Evolutionary conservation across 2,329 filamentous ascomycete species (phyloP).

Genomic region (Bipolaris bicolor): DNA sequence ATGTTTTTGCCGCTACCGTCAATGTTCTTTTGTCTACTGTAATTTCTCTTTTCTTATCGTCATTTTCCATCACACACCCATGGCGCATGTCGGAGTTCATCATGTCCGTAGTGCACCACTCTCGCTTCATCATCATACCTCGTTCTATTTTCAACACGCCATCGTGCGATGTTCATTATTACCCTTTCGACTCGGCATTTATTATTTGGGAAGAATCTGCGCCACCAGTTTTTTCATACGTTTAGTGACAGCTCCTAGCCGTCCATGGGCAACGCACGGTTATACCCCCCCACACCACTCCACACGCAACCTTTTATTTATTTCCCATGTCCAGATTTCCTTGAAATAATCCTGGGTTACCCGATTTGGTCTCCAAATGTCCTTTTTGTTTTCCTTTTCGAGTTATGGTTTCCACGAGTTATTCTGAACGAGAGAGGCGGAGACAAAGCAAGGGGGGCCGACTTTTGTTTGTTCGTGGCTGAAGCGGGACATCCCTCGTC

Average conservation of each 20-base stretch:
- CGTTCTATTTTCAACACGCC: slow-evolving; percentile 20
- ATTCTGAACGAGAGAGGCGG: background rate
- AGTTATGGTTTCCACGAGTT: background rate
- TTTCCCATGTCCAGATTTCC: slow-evolving; percentile 14
- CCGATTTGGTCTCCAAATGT: background rate
- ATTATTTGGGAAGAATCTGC: slow-evolving; percentile 4
- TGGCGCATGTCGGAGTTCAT: slow-evolving; percentile 33
- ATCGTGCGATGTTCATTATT: slow-evolving; percentile 18
- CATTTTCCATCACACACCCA: slow-evolving; percentile 11
- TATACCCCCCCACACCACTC: slow-evolving; percentile 16
- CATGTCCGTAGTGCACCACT: slow-evolving; percentile 25
- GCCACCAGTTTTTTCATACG: slow-evolving; percentile 10
- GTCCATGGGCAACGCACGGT: slow-evolving; percentile 34
- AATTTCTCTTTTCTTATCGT: slow-evolving; percentile 6
- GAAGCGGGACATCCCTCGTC: background rate
- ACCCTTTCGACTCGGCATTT: slow-evolving; percentile 20
- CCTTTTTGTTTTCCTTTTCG: background rate
- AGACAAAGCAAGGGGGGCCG: background rate
- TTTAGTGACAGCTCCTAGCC: slow-evolving; percentile 34
- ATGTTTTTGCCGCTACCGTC: slow-evolving; percentile 20
- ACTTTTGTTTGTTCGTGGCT: background rate
- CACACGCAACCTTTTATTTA: slow-evolving; percentile 10
- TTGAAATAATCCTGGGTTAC: background rate
- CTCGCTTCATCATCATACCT: slow-evolving; percentile 29
- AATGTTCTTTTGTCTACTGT: background rate